These are phyloP conservation scores for Arthroderma sp. DNA, from an alignment of 2,329 filamentous ascomycete genomes.

Conservation along the genomic window DNA sequence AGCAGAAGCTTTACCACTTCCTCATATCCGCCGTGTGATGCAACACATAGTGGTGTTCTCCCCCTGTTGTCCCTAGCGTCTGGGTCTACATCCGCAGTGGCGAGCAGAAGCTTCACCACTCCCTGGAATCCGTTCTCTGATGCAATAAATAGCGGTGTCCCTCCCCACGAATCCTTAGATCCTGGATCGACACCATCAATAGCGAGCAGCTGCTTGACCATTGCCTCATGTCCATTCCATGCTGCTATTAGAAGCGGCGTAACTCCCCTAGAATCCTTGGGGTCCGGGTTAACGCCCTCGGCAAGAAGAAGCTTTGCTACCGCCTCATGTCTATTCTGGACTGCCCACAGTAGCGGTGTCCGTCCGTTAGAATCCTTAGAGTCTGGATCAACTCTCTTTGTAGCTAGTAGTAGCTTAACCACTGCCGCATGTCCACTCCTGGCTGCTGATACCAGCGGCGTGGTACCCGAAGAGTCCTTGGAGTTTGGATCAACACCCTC, in stretches of 20 bases:
- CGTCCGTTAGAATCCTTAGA: conserved; percentile 13
- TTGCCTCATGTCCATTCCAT: background rate
- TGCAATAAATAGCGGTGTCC: background rate
- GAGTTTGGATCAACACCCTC: background rate
- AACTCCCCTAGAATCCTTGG: background rate
- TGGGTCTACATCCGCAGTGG: background rate
- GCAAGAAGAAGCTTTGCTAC: background rate
- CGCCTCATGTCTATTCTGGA: background rate
- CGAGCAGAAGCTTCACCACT: background rate
- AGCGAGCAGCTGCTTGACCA: background rate
- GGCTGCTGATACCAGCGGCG: background rate
- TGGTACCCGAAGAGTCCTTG: background rate
- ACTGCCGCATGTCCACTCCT: background rate
- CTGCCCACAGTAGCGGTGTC: conserved; percentile 3
- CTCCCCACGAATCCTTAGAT: background rate
- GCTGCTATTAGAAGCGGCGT: background rate
- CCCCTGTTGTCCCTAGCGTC: background rate
- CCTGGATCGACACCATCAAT: background rate
- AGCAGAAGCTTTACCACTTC: background rate
- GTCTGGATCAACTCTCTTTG: conserved; percentile 16
- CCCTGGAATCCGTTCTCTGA: background rate
- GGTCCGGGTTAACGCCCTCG: background rate
- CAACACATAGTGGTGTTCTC: background rate
- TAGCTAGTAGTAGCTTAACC: background rate
- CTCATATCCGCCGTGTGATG: background rate